Conservation (phyloP, 2,329 filamentous ascomycete genomes). For the Claviceps humidiphila region DNA sequence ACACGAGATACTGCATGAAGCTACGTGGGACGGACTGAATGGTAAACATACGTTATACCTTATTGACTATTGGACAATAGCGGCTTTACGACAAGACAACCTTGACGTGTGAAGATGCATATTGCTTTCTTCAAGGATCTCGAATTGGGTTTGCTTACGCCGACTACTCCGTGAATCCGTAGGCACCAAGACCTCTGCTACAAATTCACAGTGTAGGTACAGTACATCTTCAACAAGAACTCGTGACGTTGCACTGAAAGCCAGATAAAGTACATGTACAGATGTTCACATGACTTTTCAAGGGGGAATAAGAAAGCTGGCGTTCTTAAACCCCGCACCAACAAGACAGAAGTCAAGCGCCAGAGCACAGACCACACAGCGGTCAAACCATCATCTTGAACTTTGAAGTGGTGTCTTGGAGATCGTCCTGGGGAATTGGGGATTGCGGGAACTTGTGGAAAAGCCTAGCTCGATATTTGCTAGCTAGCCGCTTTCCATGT, state of each 20-base stretch:
- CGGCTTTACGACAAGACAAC: not conserved
- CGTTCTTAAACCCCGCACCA: not conserved
- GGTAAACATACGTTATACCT: not conserved
- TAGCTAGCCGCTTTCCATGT: not conserved
- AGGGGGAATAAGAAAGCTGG: no score
- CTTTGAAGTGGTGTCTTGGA: not conserved
- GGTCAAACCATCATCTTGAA: not conserved
- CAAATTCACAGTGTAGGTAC: no score
- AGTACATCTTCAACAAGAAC: no score
- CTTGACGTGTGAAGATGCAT: not conserved
- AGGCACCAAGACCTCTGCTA: no score
- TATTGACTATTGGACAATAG: not conserved
- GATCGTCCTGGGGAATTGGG: not conserved
- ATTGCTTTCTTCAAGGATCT: not conserved
- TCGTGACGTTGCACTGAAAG: no score
- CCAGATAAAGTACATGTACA: no score
- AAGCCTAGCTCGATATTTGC: not conserved
- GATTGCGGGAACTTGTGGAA: not conserved
- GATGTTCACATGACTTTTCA: no score
- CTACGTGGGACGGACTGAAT: not conserved
- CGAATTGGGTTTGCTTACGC: no score
- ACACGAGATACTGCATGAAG: slow-evolving; percentile 1
- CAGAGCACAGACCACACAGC: not conserved
- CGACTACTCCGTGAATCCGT: no score
- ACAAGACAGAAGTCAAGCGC: not conserved